Base-by-base conservation (phyloP, 441 rosid species). In the Jatropha podagrica region DNA sequence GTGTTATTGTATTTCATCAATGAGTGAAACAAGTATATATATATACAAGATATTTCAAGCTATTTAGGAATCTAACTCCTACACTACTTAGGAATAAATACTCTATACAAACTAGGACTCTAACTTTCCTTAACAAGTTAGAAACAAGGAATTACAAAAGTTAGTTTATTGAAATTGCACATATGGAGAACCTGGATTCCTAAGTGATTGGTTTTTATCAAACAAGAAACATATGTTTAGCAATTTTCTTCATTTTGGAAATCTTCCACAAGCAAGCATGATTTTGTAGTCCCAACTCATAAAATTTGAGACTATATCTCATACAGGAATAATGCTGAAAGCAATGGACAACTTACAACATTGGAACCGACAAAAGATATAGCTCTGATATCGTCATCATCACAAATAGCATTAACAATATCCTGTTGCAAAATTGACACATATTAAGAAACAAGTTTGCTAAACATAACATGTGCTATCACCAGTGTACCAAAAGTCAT, bases 361-460 rank as follows among this genome's bases (percentile, higher is more conserved):
- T 91, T 90, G 0, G 98, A 89, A 78, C 98, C 98, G 69, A 95
- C 97, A 79, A 95, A 95, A 59, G 98, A 95, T 76, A 95, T 81
- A 69, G 98, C 98, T 83, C 81, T 89, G 79, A 95, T 86, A 69
- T 89, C 78, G 0, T 89, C 93, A 60, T 91, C 86, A 77, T 95
- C 98, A 81, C 98, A 95, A 79, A 95, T 92, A 66, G 96, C 93
- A 83, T 92, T 91, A 66, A 91, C 98, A 75, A 88, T 79, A 76
- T 89, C 97, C 98, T 95, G 90, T 62, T 64, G 77, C 68, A 86
- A 75, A 73, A 67, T 66, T 44, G 64, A 74, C 75, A 18, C 11
- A 64, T 0, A 41, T 51, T 14, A 49, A 48, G 44, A 63, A 73
- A 14, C 40, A 38, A 51, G 14, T 64, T 18, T 6, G 12, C 32